Evolutionary conservation across 2,329 filamentous ascomycete genomes (phyloP).

Genomic region (Aureobasidium sp.): DNA sequence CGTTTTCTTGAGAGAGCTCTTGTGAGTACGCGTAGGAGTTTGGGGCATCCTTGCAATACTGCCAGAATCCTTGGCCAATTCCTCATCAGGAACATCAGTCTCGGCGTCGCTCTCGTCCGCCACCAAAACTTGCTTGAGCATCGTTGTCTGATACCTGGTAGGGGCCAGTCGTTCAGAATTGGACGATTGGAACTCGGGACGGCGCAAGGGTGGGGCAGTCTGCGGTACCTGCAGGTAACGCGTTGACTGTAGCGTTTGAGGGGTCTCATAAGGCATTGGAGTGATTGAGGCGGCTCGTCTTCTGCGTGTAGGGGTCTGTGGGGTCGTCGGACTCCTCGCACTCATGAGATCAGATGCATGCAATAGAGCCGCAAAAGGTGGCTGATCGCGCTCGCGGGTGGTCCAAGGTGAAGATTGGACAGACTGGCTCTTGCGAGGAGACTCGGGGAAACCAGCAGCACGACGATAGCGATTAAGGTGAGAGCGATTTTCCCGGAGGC

Average conservation of each 20-base stretch:
- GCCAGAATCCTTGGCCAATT: conserved; percentile 44
- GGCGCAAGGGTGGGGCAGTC: conserved; percentile 14
- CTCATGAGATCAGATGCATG: conserved; percentile 66
- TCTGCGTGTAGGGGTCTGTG: conserved; percentile 56
- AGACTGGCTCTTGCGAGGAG: background rate
- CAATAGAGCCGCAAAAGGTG: conserved; percentile 63
- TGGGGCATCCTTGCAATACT: background rate
- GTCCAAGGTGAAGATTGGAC: conserved; percentile 26
- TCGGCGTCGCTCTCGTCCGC: conserved; percentile 44
- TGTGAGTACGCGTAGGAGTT: conserved; percentile 2
- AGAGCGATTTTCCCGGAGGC: conserved; percentile 83
- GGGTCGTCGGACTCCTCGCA: conserved; percentile 49
- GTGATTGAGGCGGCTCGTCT: conserved; percentile 23
- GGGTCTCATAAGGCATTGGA: conserved; percentile 21
- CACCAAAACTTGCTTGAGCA: conserved; percentile 28
- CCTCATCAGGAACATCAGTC: conserved; percentile 53
- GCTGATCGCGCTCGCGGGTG: conserved; percentile 32
- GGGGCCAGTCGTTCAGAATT: background rate
- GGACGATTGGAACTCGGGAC: background rate
- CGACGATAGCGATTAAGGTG: conserved; percentile 76
- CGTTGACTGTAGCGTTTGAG: conserved; percentile 30
- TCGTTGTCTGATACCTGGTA: background rate
- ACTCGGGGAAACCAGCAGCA: conserved; percentile 43
- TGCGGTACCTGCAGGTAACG: conserved; percentile 15
- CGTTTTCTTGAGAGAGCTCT: background rate